A percentile compares a stretch with the other conserved stretches of the same genome.
Evolutionary conservation across 768 basidiomycete genomes (phyloP).

Genomic region (Boletus reticuloceps): DNA sequence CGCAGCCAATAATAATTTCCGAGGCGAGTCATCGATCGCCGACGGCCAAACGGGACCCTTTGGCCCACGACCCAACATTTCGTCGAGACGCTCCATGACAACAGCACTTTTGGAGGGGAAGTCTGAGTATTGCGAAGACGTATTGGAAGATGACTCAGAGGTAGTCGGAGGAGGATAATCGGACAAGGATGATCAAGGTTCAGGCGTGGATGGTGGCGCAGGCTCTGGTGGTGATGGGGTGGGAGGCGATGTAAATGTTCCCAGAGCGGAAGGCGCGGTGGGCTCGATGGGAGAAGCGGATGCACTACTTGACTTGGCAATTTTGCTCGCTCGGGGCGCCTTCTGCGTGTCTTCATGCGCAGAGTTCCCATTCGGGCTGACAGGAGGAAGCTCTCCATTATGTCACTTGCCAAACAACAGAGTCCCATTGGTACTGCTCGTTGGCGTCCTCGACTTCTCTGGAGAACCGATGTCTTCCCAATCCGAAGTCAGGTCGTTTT

Average conservation of each 20-base stretch:
- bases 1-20: too few species aligned
- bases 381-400: constrained; percentile 30
- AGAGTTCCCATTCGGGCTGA: constrained; percentile 27
- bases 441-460: constrained; percentile 48
- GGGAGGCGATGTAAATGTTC: constrained; percentile 36
- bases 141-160: constrained; percentile 76
- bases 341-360: constrained; percentile 30
- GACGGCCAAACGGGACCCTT: too few species aligned
- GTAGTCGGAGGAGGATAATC: constrained; percentile 69
- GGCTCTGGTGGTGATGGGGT: constrained; percentile 52
- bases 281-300: constrained; percentile 21
- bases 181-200: constrained; percentile 74
- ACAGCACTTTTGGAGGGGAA: too few species aligned
- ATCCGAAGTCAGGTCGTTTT: constrained; percentile 53
- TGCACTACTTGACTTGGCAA: constrained; percentile 27
- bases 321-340: constrained; percentile 35
- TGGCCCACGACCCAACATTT: too few species aligned
- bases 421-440: constrained; percentile 41
- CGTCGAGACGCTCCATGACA: too few species aligned
- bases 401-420: constrained; percentile 23
- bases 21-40: too few species aligned
- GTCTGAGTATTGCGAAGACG: constrained; percentile 69
- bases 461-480: constrained; percentile 60
- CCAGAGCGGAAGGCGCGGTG: constrained; percentile 18
- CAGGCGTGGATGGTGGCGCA: constrained; percentile 64